These are phyloP conservation scores for Gossypium armourianum DNA, from an alignment of 441 rosid genomes.

Conservation along the genomic window DNA sequence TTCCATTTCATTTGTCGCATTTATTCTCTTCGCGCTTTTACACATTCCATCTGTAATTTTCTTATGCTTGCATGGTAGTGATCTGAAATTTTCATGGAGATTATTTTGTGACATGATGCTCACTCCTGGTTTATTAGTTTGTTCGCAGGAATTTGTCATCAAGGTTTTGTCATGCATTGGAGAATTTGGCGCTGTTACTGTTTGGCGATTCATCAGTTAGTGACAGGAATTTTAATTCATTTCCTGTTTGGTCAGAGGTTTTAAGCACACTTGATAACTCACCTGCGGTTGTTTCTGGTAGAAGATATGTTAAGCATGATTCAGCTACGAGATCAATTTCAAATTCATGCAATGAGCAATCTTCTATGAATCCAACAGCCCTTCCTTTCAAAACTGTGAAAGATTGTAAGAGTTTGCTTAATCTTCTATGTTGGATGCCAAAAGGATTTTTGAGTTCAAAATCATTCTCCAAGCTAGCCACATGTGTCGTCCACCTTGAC, in stretches of 20 bases:
- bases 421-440: conserved; percentile 59
- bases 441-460: conserved; percentile 51
- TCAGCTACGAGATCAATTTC: conserved; percentile 17
- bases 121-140: conserved; percentile 48
- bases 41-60: neutral
- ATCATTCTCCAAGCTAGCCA: conserved; percentile 45
- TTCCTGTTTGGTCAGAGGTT: conserved; percentile 54
- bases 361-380: conserved; percentile 25
- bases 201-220: conserved; percentile 25
- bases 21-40: neutral
- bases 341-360: conserved; percentile 23
- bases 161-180: conserved; percentile 43
- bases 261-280: conserved; percentile 40
- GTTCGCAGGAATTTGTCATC: conserved; percentile 74
- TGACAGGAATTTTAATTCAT: conserved; percentile 33
- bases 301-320: conserved; percentile 12
- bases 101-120: conserved; percentile 18
- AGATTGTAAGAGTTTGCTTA: conserved; percentile 52
- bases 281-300: conserved; percentile 22
- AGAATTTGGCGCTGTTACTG: conserved; percentile 31
- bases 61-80: neutral
- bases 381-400: conserved; percentile 24
- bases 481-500: conserved; percentile 58
- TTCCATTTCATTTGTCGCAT: neutral
- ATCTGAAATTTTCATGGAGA: conserved; percentile 10